Percentiles rank a stretch among this genome's conserved stretches.
phyloP scores from a whole-genome alignment of 202 grass and related monocot genomes.

The Zoysia matrella region DNA sequence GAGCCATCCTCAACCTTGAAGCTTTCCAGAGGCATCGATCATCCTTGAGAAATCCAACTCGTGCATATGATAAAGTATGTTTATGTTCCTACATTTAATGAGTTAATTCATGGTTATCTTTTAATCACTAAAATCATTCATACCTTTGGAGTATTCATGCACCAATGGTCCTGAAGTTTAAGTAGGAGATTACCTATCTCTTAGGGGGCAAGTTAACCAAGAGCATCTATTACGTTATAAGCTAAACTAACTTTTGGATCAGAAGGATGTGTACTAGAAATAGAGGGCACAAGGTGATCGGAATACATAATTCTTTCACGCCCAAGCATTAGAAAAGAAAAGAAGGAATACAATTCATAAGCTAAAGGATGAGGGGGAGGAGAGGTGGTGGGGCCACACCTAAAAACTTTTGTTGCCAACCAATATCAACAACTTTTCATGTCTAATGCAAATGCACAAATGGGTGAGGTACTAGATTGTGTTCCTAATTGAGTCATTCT shows the following conservation, averaged over 20 bases:
- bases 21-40: too few relatives aligned
- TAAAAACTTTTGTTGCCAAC: not conserved
- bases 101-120: too few relatives aligned
- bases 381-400: not conserved
- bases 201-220: not conserved
- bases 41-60: too few relatives aligned
- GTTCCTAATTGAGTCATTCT: not conserved
- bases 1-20: too few relatives aligned
- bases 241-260: not conserved
- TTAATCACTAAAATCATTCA: too few relatives aligned
- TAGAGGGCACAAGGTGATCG: not conserved
- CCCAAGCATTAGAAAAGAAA: not conserved
- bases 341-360: not conserved
- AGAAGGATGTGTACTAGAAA: not conserved
- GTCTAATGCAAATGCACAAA: not conserved
- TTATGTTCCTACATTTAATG: too few relatives aligned
- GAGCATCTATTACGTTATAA: not conserved
- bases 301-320: not conserved
- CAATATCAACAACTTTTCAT: not conserved
- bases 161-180: too few relatives aligned
- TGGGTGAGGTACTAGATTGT: not conserved
- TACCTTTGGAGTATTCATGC: too few relatives aligned
- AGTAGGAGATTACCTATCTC: too few relatives aligned
- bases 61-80: too few relatives aligned
- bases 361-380: not conserved